A percentile compares a stretch with the other conserved stretches of the same genome.
Evolutionary conservation across 208 protist genomes (phyloP).

Genomic region (Acanthamoeba castellanii): DNA sequence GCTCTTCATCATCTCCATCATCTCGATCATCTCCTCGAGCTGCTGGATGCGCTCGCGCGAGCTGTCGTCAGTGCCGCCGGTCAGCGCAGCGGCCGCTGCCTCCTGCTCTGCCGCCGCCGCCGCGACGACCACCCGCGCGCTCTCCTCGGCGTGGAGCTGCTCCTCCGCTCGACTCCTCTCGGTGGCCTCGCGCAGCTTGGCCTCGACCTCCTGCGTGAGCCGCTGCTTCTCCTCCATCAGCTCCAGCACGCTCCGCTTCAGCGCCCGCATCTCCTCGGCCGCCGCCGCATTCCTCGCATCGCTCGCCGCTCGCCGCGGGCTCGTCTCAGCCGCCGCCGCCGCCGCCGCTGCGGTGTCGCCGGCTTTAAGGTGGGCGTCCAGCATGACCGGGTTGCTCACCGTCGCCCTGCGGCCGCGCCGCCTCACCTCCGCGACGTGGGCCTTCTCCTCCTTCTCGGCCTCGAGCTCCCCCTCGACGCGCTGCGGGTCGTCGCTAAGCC

Average conservation of each 20-base stretch:
- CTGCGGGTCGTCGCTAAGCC: background rate
- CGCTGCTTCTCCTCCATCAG: background rate
- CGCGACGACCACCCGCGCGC: background rate
- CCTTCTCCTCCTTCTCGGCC: background rate
- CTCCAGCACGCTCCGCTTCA: background rate
- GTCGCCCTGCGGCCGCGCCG: background rate
- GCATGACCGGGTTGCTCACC: background rate
- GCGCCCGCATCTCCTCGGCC: background rate
- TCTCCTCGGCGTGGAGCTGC: background rate
- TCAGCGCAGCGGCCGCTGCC: background rate
- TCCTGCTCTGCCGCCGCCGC: background rate
- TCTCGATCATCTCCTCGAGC: slow-evolving; percentile 57
- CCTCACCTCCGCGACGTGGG: background rate
- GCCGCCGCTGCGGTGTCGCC: background rate
- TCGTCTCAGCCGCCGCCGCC: background rate
- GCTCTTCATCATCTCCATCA: slow-evolving; percentile 55
- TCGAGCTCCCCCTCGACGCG: background rate
- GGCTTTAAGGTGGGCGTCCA: background rate
- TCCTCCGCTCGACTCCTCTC: background rate
- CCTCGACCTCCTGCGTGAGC: background rate
- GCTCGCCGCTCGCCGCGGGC: background rate
- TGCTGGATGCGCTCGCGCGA: background rate
- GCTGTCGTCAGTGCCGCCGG: background rate
- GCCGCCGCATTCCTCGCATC: background rate
- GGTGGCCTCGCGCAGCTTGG: slow-evolving; percentile 8